Conservation (phyloP, 768 basidiomycete genomes). For the Astraeus odoratus region DNA sequence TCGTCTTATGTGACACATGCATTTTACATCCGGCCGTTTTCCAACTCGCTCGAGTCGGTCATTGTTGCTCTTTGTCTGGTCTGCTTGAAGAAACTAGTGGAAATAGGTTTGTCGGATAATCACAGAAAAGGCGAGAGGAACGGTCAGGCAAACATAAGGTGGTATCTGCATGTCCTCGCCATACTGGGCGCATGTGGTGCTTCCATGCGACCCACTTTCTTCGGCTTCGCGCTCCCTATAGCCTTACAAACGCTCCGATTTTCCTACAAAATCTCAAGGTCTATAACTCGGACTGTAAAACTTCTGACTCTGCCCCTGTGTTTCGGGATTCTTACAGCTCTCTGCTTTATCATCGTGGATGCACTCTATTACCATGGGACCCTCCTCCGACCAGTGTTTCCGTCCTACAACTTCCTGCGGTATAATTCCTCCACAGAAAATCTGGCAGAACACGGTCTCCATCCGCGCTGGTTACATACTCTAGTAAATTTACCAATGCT, state of each 20-base stretch:
- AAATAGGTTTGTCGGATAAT: background rate
- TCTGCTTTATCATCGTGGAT: constrained; percentile 22
- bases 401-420: constrained; percentile 32
- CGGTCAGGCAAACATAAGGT: background rate
- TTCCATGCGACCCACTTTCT: constrained; percentile 33
- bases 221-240: constrained; percentile 28
- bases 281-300: constrained; percentile 2
- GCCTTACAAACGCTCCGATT: constrained; percentile 18
- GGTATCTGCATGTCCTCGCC: constrained; percentile 20
- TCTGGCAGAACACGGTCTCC: constrained; percentile 33
- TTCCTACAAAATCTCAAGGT: constrained; percentile 8
- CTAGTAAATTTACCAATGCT: constrained; percentile 35
- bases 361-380: constrained; percentile 27
- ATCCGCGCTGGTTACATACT: constrained; percentile 35
- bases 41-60: constrained; percentile 31
- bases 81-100: constrained; percentile 15
- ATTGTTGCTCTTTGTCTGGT: constrained; percentile 25
- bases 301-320: constrained; percentile 16
- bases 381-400: constrained; percentile 17
- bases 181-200: constrained; percentile 21
- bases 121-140: constrained; percentile 1
- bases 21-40: constrained; percentile 35
- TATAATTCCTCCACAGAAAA: constrained; percentile 33
- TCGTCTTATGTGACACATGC: constrained; percentile 32
- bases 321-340: constrained; percentile 12